Percentiles rank a stretch among this genome's conserved stretches.
phyloP scores from a whole-genome alignment of 2,329 filamentous ascomycete species.

The Penicillium rolfsii region DNA sequence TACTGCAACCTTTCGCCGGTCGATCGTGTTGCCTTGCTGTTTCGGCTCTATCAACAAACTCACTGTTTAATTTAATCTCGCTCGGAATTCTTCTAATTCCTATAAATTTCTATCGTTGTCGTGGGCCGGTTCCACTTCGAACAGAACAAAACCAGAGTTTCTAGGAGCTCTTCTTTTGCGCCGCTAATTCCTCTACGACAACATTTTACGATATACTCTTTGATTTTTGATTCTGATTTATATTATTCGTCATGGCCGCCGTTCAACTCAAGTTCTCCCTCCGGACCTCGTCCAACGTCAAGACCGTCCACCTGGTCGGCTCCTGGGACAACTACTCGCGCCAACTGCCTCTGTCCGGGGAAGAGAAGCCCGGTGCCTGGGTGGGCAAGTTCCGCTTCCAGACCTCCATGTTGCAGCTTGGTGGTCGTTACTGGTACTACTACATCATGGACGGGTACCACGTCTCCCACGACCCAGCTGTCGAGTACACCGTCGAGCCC shows the following conservation, averaged over 20 bases:
- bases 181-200: slow-evolving; percentile 29
- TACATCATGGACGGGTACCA: slow-evolving; percentile 99
- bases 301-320: slow-evolving; percentile 95
- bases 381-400: slow-evolving; percentile 97
- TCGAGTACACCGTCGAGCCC: slow-evolving; percentile 86
- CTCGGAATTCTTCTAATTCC: slow-evolving; percentile 25
- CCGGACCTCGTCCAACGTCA: slow-evolving; percentile 93
- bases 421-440: slow-evolving; percentile 99
- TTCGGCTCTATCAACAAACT: slow-evolving; percentile 35
- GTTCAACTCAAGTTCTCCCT: slow-evolving; percentile 95
- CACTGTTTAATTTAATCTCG: slow-evolving; percentile 34
- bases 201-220: slow-evolving; percentile 17
- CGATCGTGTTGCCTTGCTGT: slow-evolving; percentile 35
- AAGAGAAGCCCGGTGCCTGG: slow-evolving; percentile 88
- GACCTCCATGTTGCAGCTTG: slow-evolving; percentile 79
- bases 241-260: slow-evolving; percentile 68
- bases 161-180: slow-evolving; percentile 25
- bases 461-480: slow-evolving; percentile 91
- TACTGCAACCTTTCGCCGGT: slow-evolving; percentile 36
- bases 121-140: slow-evolving; percentile 37
- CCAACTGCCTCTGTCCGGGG: slow-evolving; percentile 92
- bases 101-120: slow-evolving; percentile 31
- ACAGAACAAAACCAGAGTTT: slow-evolving; percentile 23
- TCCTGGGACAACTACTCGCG: slow-evolving; percentile 98
- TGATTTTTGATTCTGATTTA: slow-evolving; percentile 12